phyloP scores from a whole-genome alignment of 495 filamentous ascomycete genomes.

The Amphirosellinia nigrospora region DNA sequence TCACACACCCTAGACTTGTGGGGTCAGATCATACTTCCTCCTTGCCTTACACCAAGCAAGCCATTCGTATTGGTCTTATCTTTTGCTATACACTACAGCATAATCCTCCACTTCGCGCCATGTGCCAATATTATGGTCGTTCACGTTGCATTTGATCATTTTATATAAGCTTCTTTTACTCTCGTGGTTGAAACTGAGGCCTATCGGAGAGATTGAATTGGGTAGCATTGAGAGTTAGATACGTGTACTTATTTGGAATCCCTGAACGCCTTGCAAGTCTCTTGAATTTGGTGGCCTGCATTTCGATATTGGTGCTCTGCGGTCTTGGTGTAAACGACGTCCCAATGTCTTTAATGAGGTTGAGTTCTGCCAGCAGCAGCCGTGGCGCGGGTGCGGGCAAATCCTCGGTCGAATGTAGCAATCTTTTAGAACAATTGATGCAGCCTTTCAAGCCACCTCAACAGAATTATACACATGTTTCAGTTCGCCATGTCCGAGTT shows the following conservation, averaged over 20 bases:
- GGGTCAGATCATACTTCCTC: constrained; percentile 3
- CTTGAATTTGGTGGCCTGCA: constrained; percentile 9
- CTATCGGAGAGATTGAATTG: not conserved
- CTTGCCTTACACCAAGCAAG: not conserved
- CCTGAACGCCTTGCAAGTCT: not conserved
- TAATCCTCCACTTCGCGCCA: too few relatives aligned
- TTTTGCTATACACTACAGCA: too few relatives aligned
- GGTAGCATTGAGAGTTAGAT: constrained; percentile 1
- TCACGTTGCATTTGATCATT: not conserved
- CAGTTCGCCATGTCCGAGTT: constrained; percentile 26
- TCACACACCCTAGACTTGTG: constrained; percentile 8
- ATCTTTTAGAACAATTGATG: constrained; percentile 29
- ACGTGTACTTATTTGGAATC: constrained; percentile 13
- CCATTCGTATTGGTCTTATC: not conserved
- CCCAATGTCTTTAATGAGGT: constrained; percentile 13
- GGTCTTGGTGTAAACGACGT: constrained; percentile 9
- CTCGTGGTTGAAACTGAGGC: constrained; percentile 13
- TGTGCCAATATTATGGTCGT: not conserved
- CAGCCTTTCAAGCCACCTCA: constrained; percentile 36
- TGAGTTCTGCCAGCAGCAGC: not conserved
- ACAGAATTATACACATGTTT: constrained; percentile 31
- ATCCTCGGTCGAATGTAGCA: constrained; percentile 40
- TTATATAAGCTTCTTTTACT: not conserved
- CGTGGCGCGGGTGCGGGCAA: constrained; percentile 37
- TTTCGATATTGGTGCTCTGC: not conserved